A percentile compares a stretch with the other conserved stretches of the same genome.
phyloP scores from a whole-genome alignment of 2,329 filamentous ascomycete species.

The Helotiales sp. region DNA sequence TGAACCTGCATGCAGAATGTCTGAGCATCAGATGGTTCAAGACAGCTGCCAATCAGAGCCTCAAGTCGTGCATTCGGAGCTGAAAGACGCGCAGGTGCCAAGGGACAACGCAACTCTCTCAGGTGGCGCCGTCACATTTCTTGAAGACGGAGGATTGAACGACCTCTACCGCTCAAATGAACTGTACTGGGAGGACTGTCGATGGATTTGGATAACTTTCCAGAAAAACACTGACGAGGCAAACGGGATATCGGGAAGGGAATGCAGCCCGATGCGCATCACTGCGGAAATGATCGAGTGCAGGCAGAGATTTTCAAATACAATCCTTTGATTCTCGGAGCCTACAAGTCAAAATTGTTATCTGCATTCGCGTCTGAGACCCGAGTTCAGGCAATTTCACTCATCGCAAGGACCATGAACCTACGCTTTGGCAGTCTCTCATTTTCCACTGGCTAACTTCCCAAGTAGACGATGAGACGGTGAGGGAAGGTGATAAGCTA shows the following conservation, averaged over 20 bases:
- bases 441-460: neutral
- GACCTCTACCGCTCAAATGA: neutral
- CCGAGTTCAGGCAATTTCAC: neutral
- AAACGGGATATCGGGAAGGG: neutral
- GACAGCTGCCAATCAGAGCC: neutral
- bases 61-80: neutral
- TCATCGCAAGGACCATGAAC: neutral
- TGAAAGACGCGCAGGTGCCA: constrained; percentile 1
- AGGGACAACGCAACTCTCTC: neutral
- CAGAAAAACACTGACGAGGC: neutral
- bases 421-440: neutral
- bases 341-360: neutral
- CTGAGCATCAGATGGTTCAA: neutral
- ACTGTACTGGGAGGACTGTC: neutral
- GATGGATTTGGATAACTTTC: neutral
- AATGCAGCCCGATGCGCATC: neutral
- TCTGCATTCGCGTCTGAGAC: neutral
- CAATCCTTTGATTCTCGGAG: neutral
- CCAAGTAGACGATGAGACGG: neutral
- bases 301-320: neutral
- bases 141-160: neutral
- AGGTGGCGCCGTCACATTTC: neutral
- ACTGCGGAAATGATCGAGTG: neutral
- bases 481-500: neutral
- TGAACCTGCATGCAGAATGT: constrained; percentile 2